phyloP scores from a whole-genome alignment of 202 grass and related monocot species.

The Zoysia matrella region DNA sequence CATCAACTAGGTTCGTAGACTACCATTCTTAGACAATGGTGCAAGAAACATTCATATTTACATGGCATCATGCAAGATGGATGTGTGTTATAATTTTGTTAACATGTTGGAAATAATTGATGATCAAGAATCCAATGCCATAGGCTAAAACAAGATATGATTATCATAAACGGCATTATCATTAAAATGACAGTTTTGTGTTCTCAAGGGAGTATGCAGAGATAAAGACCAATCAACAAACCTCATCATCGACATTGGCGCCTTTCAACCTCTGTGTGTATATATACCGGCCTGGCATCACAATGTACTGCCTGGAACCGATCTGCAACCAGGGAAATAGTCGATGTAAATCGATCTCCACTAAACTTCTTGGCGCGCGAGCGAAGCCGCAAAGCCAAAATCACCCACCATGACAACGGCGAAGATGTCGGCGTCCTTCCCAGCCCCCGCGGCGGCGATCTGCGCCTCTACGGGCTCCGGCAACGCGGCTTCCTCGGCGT shows the following conservation, averaged over 20 bases:
- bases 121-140: no score
- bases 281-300: constrained; percentile 83
- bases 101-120: no score
- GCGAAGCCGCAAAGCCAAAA: no score
- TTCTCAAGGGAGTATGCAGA: constrained; percentile 8
- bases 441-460: constrained; percentile 55
- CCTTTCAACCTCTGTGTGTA: constrained; percentile 85
- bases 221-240: constrained; percentile 24
- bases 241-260: constrained; percentile 91
- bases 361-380: no score
- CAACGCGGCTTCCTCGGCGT: neutral
- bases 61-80: no score
- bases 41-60: neutral
- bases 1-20: neutral
- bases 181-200: neutral
- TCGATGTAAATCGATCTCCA: no score
- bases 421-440: constrained; percentile 85
- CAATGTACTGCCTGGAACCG: constrained; percentile 86
- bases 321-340: constrained; percentile 53
- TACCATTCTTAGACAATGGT: neutral
- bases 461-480: constrained; percentile 76
- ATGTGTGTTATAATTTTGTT: no score
- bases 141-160: no score
- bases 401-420: constrained; percentile 79
- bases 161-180: neutral